Base-by-base conservation (phyloP, 2,329 filamentous ascomycete species). In the Zalaria obscura region DNA sequence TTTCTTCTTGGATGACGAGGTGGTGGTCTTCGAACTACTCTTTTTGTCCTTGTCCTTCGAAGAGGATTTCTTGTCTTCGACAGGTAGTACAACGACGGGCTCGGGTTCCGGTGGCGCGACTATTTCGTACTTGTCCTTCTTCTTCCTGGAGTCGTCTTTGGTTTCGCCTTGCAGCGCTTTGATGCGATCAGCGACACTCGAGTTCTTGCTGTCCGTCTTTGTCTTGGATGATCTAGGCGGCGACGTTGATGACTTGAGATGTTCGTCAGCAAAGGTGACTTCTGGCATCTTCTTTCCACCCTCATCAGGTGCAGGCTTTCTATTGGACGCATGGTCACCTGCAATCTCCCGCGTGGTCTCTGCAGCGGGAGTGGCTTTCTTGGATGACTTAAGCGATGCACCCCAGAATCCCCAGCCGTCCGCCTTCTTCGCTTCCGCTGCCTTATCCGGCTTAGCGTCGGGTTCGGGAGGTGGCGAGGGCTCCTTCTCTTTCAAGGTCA, bases 161-260 rank as follows among this genome's bases (percentile, higher is more conserved):
- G 18, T 18, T 18, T 18, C 62, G 42, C 53, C 58, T 48, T 61
- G 55, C 40, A 62, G 49, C 10, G 65, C 55, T 48, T 63, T 73
- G 57, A 76, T 69, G 49, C 68, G 68, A 48, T 76, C 73, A 10
- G 69, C 65, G 35, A 76, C 62, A 38, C 18, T 18, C 63, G 50
- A 68, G 9, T 63, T 58, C 49, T 65, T 67, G 38, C 51, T 56
- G 25, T 58, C 44, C 44, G 58, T 52, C 51, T 66, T 67, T 39
- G 61, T 50, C 46, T 63, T 49, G 36, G 52, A 57, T 50, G 64
- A 57, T 50, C 65, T 65, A 44, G 63, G 57, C 47, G 60, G 59
- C 51, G 61, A 58, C 50, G 58, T 53, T 49, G 59, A 49, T 47
- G 48, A 52, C 44, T 55, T 48, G 51, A 56, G 48, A 43, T 53